Conservation (phyloP, 257 asterid genomes). For the Datura wrightii region DNA sequence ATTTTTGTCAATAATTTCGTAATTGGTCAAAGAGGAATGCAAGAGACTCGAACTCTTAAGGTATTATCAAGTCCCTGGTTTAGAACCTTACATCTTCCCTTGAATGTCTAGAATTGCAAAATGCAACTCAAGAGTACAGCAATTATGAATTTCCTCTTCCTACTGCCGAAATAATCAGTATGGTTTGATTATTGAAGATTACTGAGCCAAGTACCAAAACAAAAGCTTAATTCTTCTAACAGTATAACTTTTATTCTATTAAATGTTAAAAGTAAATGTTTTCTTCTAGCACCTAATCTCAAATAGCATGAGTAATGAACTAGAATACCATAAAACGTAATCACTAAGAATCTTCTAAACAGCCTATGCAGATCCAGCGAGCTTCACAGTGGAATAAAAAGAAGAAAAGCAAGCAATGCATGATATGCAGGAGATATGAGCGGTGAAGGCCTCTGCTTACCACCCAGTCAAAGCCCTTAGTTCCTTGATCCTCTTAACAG, state of each 20-base stretch:
- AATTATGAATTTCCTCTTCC: neutral
- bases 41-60: neutral
- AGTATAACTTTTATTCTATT: neutral
- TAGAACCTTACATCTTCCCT: neutral
- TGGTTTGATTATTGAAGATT: neutral
- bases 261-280: neutral
- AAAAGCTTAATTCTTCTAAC: conserved; percentile 1
- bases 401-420: neutral
- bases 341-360: neutral
- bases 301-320: neutral
- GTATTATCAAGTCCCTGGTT: neutral
- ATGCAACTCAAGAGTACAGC: neutral
- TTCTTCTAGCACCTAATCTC: neutral
- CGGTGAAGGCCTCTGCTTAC: conserved; percentile 50
- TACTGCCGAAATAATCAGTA: neutral
- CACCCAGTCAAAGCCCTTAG: conserved; percentile 86
- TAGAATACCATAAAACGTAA: neutral
- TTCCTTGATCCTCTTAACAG: conserved; percentile 89
- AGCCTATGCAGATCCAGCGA: neutral
- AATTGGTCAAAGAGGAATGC: conserved; percentile 18
- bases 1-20: neutral
- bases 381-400: neutral
- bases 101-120: neutral
- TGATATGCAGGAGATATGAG: conserved; percentile 10
- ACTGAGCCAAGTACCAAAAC: neutral